A percentile compares a stretch with the other conserved stretches of the same genome.
Conservation (phyloP, 306 rosid genomes). For the Sicyos baderoa region DNA sequence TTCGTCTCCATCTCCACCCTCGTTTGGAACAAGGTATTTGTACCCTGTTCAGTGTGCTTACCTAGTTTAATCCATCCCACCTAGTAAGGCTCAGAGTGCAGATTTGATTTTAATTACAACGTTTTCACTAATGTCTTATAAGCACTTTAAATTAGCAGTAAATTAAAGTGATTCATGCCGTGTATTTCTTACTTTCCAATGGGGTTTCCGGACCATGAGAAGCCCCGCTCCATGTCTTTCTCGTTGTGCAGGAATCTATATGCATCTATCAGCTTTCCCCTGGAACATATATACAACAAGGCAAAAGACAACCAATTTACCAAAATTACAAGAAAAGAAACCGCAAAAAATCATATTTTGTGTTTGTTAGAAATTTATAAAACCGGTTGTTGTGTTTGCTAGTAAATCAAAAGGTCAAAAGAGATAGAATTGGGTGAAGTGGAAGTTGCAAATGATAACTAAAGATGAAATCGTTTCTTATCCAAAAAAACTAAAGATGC, state of each 20-base stretch:
- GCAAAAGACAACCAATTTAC: conserved; percentile 18
- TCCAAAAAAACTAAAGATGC: not conserved
- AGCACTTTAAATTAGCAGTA: not conserved
- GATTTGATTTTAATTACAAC: too few relatives aligned
- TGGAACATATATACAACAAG: conserved; percentile 27
- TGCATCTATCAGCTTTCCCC: conserved; percentile 91
- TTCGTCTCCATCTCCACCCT: not conserved
- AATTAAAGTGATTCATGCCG: conserved; percentile 8
- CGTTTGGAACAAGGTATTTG: not conserved
- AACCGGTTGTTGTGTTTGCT: not conserved
- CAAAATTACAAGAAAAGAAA: not conserved
- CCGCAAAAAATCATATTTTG: not conserved
- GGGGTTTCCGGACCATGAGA: conserved; percentile 97
- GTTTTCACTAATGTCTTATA: not conserved
- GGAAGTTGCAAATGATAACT: not conserved
- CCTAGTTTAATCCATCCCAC: too few relatives aligned
- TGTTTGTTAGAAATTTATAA: not conserved
- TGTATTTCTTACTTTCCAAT: conserved; percentile 63
- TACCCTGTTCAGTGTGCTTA: not conserved
- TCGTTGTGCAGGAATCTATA: conserved; percentile 75
- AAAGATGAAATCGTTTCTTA: too few relatives aligned
- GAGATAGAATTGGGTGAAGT: not conserved
- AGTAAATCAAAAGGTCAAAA: not conserved
- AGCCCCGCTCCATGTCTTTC: conserved; percentile 77
- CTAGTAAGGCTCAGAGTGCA: too few relatives aligned